Conservation (phyloP, 305 asterid species). For the Petunia hybrid region DNA sequence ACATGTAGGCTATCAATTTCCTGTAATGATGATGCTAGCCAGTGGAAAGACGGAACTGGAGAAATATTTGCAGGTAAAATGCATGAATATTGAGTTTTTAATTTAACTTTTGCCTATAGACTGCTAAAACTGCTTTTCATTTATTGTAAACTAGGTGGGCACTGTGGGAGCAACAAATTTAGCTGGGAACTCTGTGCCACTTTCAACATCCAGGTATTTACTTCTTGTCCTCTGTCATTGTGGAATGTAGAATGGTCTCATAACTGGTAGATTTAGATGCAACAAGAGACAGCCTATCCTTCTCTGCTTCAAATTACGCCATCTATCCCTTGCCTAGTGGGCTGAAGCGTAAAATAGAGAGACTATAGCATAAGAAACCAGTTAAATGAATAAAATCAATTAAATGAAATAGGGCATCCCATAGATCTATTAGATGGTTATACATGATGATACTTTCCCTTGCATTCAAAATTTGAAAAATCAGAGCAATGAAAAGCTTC, state of each 20-base stretch:
- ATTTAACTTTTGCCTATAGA: background rate
- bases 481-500: background rate
- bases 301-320: background rate
- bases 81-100: conserved; percentile 30
- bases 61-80: conserved; percentile 32
- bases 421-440: background rate
- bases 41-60: conserved; percentile 29
- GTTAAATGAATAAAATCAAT: background rate
- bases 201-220: conserved; percentile 40
- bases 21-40: conserved; percentile 33
- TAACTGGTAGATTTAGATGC: conserved; percentile 9
- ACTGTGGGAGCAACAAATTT: conserved; percentile 31
- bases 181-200: conserved; percentile 34
- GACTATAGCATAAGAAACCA: background rate
- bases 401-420: background rate
- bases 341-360: background rate
- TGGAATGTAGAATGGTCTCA: background rate
- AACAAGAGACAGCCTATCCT: background rate
- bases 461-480: background rate
- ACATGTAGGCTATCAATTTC: conserved; percentile 33
- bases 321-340: background rate
- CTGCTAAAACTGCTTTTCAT: conserved; percentile 30
- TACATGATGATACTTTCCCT: background rate
- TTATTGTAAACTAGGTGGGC: conserved; percentile 35
- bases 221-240: background rate